These are phyloP conservation scores for Xenoacremonium recifei DNA, from an alignment of 2,329 filamentous ascomycete genomes.

Conservation along the genomic window DNA sequence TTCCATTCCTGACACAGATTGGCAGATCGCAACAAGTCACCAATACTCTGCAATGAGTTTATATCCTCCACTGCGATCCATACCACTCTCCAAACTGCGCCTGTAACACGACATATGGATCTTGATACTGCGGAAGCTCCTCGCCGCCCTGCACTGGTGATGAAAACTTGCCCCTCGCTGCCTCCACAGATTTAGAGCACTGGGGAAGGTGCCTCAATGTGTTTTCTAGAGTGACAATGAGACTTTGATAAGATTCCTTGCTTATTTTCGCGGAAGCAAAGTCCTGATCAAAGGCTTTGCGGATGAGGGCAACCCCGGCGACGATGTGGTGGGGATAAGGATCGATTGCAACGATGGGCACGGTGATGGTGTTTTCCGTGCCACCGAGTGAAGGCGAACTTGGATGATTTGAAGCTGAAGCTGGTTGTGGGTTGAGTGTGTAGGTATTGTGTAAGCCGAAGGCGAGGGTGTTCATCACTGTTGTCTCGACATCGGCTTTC, in stretches of 20 bases:
- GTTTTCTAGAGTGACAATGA: conserved; percentile 24
- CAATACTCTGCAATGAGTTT: too few species aligned
- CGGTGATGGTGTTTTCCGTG: conserved; percentile 11
- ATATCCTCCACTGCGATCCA: background rate
- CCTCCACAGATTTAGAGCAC: conserved; percentile 31
- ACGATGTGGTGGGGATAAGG: conserved; percentile 33
- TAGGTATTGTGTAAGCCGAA: conserved; percentile 30
- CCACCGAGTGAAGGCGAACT: background rate
- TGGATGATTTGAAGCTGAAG: background rate
- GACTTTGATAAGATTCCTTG: conserved; percentile 23
- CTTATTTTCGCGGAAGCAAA: conserved; percentile 22
- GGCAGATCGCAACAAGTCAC: too few species aligned
- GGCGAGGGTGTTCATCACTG: conserved; percentile 30
- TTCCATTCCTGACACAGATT: too few species aligned
- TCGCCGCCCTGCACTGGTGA: conserved; percentile 1
- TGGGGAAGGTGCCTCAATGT: conserved; percentile 27
- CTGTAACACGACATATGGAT: conserved; percentile 3
- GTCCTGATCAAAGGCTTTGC: conserved; percentile 30
- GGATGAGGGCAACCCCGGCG: conserved; percentile 27
- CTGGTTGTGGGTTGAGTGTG: conserved; percentile 10
- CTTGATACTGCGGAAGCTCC: conserved; percentile 2
- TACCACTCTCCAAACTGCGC: background rate
- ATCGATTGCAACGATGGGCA: conserved; percentile 31
- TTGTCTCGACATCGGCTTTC: conserved; percentile 27
- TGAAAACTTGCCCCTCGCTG: conserved; percentile 23